These are phyloP conservation scores for Penicillium corylophilum DNA, from an alignment of 2,329 filamentous ascomycete species.

Conservation along the genomic window DNA sequence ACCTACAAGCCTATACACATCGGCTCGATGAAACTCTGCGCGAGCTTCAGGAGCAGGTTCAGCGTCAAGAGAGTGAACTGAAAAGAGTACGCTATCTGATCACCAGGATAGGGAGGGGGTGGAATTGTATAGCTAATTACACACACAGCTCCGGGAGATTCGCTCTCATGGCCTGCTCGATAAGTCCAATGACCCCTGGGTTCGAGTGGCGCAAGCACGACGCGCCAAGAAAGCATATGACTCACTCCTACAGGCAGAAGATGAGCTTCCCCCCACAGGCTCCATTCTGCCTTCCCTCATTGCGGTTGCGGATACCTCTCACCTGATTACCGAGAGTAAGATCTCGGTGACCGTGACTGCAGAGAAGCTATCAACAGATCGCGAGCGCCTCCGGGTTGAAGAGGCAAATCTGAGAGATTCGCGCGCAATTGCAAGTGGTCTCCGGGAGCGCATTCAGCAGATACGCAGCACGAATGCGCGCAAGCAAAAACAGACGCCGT, in stretches of 20 bases:
- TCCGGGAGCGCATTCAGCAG: conserved; percentile 58
- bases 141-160: conserved; percentile 32
- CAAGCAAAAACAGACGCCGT: conserved; percentile 58
- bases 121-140: conserved; percentile 13
- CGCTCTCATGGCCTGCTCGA: conserved; percentile 32
- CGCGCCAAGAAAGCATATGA: conserved; percentile 65
- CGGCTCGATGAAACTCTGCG: conserved; percentile 64
- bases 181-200: conserved; percentile 28
- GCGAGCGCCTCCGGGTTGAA: conserved; percentile 45
- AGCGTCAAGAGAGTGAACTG: conserved; percentile 48
- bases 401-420: conserved; percentile 50
- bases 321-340: conserved; percentile 64
- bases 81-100: conserved; percentile 38
- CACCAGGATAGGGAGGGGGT: background rate
- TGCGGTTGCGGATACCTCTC: conserved; percentile 66
- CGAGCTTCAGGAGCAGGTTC: conserved; percentile 60
- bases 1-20: conserved; percentile 35
- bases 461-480: conserved; percentile 59
- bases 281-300: conserved; percentile 71
- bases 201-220: conserved; percentile 48
- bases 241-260: conserved; percentile 59
- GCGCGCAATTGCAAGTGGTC: conserved; percentile 45
- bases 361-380: conserved; percentile 39
- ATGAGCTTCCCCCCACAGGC: conserved; percentile 64
- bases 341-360: conserved; percentile 53